Evolutionary conservation across 257 asterid genomes (phyloP).

Genomic region (Solanum pennellii): DNA sequence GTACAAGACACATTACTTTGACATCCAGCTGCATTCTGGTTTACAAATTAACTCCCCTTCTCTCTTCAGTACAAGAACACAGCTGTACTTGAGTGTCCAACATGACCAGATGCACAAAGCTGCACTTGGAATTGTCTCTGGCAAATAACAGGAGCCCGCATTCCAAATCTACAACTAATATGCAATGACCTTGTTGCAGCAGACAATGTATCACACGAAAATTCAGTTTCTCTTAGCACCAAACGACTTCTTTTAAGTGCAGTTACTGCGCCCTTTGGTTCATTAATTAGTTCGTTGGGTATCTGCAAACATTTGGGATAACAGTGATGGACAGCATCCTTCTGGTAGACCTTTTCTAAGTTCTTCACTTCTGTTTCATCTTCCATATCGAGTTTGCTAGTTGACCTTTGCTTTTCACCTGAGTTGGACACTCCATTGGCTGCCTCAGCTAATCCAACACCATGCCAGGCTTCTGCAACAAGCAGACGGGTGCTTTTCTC

Average conservation of each 20-base stretch:
- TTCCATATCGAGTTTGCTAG: slow-evolving; percentile 1
- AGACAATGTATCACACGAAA: slow-evolving; percentile 18
- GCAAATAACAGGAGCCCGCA: slow-evolving; percentile 24
- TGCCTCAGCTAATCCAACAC: slow-evolving; percentile 25
- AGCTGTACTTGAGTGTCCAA: slow-evolving; percentile 32
- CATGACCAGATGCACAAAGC: slow-evolving; percentile 21
- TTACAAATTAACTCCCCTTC: background rate
- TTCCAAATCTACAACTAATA: slow-evolving; percentile 22
- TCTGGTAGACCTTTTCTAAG: slow-evolving; percentile 33
- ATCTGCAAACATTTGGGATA: slow-evolving; percentile 31
- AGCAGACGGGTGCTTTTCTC: slow-evolving; percentile 29
- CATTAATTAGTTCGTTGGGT: slow-evolving; percentile 36
- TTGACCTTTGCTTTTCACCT: slow-evolving; percentile 1
- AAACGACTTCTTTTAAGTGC: slow-evolving; percentile 22
- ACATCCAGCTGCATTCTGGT: background rate
- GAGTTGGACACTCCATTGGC: slow-evolving; percentile 19
- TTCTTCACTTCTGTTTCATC: slow-evolving; percentile 16
- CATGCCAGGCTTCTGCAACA: slow-evolving; percentile 44
- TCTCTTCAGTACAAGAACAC: slow-evolving; percentile 30
- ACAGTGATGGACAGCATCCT: slow-evolving; percentile 18
- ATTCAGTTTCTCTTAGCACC: slow-evolving; percentile 41
- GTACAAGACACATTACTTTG: background rate
- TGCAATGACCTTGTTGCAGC: slow-evolving; percentile 26
- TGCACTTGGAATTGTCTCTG: slow-evolving; percentile 39
- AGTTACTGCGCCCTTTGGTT: slow-evolving; percentile 22